Percentiles rank a stretch among this genome's conserved stretches.
Conservation (phyloP, 1,284 basidiomycete species). For the Polyporus tsugae region DNA sequence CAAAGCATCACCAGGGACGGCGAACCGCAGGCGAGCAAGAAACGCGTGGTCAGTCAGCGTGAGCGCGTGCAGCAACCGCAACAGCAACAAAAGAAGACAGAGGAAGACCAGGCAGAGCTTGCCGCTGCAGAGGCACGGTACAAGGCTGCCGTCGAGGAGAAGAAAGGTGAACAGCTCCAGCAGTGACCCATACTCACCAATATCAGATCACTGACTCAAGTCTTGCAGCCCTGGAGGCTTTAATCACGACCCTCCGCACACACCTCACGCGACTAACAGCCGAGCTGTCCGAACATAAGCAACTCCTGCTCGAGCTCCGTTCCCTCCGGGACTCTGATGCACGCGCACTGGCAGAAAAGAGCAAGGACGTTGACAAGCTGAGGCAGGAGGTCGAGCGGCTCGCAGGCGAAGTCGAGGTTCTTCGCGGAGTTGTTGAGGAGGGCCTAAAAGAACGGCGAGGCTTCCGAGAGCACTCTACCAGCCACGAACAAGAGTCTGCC, state of each 20-base stretch:
- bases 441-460: slow-evolving; percentile 75
- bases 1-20: slow-evolving; percentile 44
- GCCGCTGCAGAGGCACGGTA: slow-evolving; percentile 52
- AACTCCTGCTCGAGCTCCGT: slow-evolving; percentile 70
- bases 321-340: slow-evolving; percentile 69
- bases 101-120: slow-evolving; percentile 33
- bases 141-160: slow-evolving; percentile 81
- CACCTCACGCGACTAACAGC: slow-evolving; percentile 81
- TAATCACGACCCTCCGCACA: slow-evolving; percentile 74
- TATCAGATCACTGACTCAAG: background rate
- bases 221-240: slow-evolving; percentile 73
- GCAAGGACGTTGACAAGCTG: slow-evolving; percentile 66
- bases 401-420: slow-evolving; percentile 80
- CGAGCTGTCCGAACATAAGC: slow-evolving; percentile 79
- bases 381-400: slow-evolving; percentile 78
- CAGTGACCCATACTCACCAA: too few relatives aligned
- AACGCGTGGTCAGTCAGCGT: slow-evolving; percentile 17
- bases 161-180: slow-evolving; percentile 67
- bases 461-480: slow-evolving; percentile 41
- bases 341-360: slow-evolving; percentile 64
- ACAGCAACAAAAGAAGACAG: slow-evolving; percentile 29
- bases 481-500: slow-evolving; percentile 24
- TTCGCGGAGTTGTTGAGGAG: slow-evolving; percentile 86
- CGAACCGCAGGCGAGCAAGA: slow-evolving; percentile 23
- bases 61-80: slow-evolving; percentile 21